phyloP scores from a whole-genome alignment of 352 stramenopile species.

The Pythium chondricola region DNA sequence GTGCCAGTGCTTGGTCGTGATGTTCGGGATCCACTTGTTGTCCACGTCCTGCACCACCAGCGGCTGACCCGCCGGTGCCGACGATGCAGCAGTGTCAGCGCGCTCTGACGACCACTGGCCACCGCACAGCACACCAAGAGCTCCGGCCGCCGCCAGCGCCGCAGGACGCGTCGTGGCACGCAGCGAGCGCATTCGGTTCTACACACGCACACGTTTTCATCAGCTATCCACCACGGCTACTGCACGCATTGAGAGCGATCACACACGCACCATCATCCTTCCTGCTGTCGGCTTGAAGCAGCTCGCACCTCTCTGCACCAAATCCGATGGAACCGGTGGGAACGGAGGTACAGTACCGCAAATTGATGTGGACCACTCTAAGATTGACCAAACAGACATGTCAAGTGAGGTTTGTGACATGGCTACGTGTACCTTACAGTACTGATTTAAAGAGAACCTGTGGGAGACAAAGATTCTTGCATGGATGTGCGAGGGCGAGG shows the following conservation, averaged over 20 bases:
- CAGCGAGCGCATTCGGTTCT: conserved; percentile 21
- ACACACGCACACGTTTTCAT: not conserved
- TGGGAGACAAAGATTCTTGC: too few relatives aligned
- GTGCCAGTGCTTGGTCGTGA: conserved; percentile 84
- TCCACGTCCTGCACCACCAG: conserved; percentile 21
- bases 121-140: conserved; percentile 28
- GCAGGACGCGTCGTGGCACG: conserved; percentile 1
- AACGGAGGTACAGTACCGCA: too few relatives aligned
- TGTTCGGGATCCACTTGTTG: conserved; percentile 65
- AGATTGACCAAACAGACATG: too few relatives aligned
- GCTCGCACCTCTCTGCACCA: too few relatives aligned
- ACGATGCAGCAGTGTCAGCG: conserved; percentile 4
- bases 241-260: conserved; percentile 13
- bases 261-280: not conserved
- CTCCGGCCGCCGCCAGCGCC: conserved; percentile 31
- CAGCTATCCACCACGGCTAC: not conserved
- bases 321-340: too few relatives aligned
- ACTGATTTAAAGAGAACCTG: too few relatives aligned
- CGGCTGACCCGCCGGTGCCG: conserved; percentile 2
- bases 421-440: too few relatives aligned
- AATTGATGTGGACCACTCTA: too few relatives aligned
- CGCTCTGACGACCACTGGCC: conserved; percentile 8
- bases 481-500: too few relatives aligned
- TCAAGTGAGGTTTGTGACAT: too few relatives aligned
- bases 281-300: too few relatives aligned